A percentile compares a stretch with the other conserved stretches of the same genome.
phyloP scores from a whole-genome alignment of 2,329 filamentous ascomycete genomes.

The Lizonia empirigonia region DNA sequence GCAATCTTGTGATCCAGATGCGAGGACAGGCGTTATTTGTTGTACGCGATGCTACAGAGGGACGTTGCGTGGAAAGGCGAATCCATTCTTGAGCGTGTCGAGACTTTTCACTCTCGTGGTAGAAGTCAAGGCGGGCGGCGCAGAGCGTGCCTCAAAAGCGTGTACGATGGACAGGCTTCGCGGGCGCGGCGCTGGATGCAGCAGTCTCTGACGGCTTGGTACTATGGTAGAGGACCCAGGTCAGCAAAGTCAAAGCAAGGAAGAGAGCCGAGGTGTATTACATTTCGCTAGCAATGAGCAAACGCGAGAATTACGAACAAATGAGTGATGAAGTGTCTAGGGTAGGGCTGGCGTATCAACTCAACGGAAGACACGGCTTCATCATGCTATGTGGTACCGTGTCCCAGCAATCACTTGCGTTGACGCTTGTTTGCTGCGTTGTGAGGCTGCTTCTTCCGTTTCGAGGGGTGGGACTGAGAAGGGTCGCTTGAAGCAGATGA shows the following conservation, averaged over 20 bases:
- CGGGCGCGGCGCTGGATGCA: conserved; percentile 1
- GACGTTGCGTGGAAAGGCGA: too few species aligned
- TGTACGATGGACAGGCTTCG: conserved; percentile 9
- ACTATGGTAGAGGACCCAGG: conserved; percentile 15
- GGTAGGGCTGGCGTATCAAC: conserved; percentile 5
- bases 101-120: background rate
- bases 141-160: conserved; percentile 2
- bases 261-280: conserved; percentile 35
- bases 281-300: conserved; percentile 35
- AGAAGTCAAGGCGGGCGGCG: background rate
- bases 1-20: background rate
- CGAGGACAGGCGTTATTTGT: background rate
- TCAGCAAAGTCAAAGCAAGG: conserved; percentile 18
- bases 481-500: conserved; percentile 38
- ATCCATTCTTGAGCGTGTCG: too few species aligned
- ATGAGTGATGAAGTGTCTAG: conserved; percentile 18
- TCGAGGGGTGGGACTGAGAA: conserved; percentile 29
- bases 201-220: conserved; percentile 13
- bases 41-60: background rate
- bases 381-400: conserved; percentile 13
- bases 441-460: conserved; percentile 42
- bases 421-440: conserved; percentile 42
- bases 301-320: conserved; percentile 27
- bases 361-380: conserved; percentile 1
- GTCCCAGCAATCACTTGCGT: conserved; percentile 28